Evolutionary conservation across 179 eudicot species (phyloP), one percentile per base, ranked within the genome.

Genomic region (Gypsophila paniculata): DNA sequence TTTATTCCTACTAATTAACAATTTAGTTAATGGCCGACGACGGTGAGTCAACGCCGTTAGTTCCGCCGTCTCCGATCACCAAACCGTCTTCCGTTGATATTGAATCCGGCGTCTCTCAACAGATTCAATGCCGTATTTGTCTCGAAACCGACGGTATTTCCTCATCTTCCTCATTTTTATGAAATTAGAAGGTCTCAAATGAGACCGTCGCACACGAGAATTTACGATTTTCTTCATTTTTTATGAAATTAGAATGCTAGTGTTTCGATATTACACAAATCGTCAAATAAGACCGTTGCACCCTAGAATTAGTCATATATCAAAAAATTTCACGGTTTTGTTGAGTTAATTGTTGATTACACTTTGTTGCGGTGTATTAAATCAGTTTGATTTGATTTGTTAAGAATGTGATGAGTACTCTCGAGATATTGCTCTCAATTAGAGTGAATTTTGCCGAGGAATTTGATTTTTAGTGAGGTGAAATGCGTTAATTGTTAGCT

Each of bases 111-210:
- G 88, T 91, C 0, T 82, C 81, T 23, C 90, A 93, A 29, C 96
- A 93, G 82, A 89, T 93, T 82, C 98, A 93, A 57, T 93, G 98
- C 73, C 91, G 98, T 62, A 89, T 93, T 81, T 93, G 98, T 80
- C 93, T 93, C 57, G 97, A 93, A 82, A 77, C 91, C 11, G 97
- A 91, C 42, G 97, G 96, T 91, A 77, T 5, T 19, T 51, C 59
- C 13, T 12, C 0, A 14, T 61, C 32, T 6, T 2, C 36, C n/a
- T n/a, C n/a, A n/a, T n/a, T n/a, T n/a, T n/a, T n/a, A n/a, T n/a
- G n/a, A n/a, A n/a, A n/a, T n/a, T n/a, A n/a, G n/a, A n/a, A n/a
- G n/a, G n/a, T n/a, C n/a, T n/a, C n/a, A n/a, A n/a, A n/a, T n/a
- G n/a, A n/a, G n/a, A n/a, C n/a, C n/a, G n/a, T n/a, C n/a, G n/a